A percentile compares a stretch with the other conserved stretches of the same genome.
Conservation (phyloP, 2,329 filamentous ascomycete species). For the Amphichorda felina region DNA sequence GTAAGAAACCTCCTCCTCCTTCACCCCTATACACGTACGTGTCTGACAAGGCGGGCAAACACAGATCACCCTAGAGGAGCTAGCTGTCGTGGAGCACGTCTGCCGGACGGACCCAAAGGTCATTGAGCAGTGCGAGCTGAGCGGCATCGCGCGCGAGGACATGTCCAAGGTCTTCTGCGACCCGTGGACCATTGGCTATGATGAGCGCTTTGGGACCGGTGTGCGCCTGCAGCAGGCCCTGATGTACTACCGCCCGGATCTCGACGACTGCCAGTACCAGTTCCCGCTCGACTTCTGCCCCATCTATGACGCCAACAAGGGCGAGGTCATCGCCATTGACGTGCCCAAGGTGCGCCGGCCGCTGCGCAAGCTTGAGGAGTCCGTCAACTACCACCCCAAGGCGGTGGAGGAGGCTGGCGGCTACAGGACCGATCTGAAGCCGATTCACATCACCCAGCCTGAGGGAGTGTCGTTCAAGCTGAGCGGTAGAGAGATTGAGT, state of each 20-base stretch:
- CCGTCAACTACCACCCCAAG: conserved; percentile 70
- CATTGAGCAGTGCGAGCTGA: conserved; percentile 78
- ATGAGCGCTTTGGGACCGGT: conserved; percentile 72
- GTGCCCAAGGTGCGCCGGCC: conserved; percentile 67
- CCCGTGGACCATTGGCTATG: conserved; percentile 91
- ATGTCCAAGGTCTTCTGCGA: conserved; percentile 97
- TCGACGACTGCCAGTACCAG: conserved; percentile 82
- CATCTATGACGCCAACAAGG: conserved; percentile 73
- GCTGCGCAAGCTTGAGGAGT: conserved; percentile 30
- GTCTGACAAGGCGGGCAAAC: conserved; percentile 4
- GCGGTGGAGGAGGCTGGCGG: conserved; percentile 64
- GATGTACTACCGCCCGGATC: conserved; percentile 85
- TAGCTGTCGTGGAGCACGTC: conserved; percentile 67
- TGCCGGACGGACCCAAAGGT: conserved; percentile 71
- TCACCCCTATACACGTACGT: neutral
- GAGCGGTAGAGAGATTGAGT: conserved; percentile 61
- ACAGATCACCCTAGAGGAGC: conserved; percentile 82
- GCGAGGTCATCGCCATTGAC: conserved; percentile 72
- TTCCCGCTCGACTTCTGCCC: conserved; percentile 91
- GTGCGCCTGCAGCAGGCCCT: conserved; percentile 81
- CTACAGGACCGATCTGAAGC: conserved; percentile 70
- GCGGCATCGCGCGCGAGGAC: conserved; percentile 70
- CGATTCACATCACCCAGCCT: conserved; percentile 77
- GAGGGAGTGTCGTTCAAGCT: conserved; percentile 81
- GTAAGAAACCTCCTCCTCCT: conserved; percentile 25